Base-by-base conservation (phyloP, 2,329 filamentous ascomycete species). In the Gaeumannomyces tritici region DNA sequence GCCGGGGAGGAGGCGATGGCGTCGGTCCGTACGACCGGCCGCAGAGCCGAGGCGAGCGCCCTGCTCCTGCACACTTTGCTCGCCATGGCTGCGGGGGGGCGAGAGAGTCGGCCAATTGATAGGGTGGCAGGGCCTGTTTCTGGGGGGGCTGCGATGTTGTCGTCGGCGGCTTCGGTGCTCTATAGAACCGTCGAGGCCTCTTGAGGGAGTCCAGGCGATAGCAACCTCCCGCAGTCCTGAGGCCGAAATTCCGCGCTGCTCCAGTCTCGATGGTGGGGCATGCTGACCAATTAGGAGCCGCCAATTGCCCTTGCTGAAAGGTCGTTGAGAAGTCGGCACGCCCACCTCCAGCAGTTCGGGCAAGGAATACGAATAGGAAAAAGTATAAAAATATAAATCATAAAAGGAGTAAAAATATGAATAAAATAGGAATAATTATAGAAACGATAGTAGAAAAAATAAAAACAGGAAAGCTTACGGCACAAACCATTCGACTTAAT, bases 1-100 rank as follows among this genome's bases (percentile, higher is more conserved):
- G 76, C 73, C 42, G 42, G 42, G 42, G 42, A 51, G 42, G 42
- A 24, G 42, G 42, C 42, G 42, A 51, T 24, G 21, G 42, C 42
- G 31, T 75, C 74, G 66, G 69, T 75, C 67, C 73, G 77, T 69
- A 69, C 72, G 59, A 75, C 74, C n/a, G 83, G 79, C 71, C 79
- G 79, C 67, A 86, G 73, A 76, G 80, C 80, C 72, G 83, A 79
- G 71, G 79, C 79, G 67, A 87, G 72, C 65, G 79, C 79, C 73
- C 83, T 79, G 74, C 77, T 81, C 73, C 83, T 80, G 70, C 79
- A 80, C 70, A 85, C 73, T 73, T 80, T 83, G 76, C 80, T 83
- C 75, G 84, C 84, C 85, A 87, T 87, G 74, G 72, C 78, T 63
- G 66, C 68, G 66, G 60, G 65, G 62, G 12, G 64, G 60, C 60